These are phyloP conservation scores for Cardiospermum halicacabum DNA, from an alignment of 345 rosid genomes.

Conservation along the genomic window DNA sequence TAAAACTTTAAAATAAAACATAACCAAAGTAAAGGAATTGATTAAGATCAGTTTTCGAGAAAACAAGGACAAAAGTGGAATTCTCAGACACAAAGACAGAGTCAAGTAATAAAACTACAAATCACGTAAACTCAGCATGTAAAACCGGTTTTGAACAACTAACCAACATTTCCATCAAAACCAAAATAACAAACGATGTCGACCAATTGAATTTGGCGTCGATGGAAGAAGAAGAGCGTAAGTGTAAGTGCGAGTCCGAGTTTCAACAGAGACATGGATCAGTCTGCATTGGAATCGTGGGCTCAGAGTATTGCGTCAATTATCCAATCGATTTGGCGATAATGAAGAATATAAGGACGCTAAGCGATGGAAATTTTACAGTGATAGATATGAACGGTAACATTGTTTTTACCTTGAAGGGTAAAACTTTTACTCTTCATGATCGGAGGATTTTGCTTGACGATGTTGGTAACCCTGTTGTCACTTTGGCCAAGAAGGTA, in stretches of 20 bases:
- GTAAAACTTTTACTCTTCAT: conserved; percentile 14
- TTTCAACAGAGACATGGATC: no score
- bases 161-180: no score
- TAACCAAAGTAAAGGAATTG: no score
- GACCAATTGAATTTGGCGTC: no score
- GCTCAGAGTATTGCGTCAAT: conserved; percentile 17
- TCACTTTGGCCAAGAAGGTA: conserved; percentile 8
- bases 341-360: conserved; percentile 13
- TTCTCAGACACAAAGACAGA: not conserved
- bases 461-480: conserved; percentile 14
- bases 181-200: no score
- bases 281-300: conserved; percentile 15
- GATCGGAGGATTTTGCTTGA: conserved; percentile 17
- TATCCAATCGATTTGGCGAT: conserved; percentile 23
- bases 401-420: conserved; percentile 23
- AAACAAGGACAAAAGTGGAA: not conserved
- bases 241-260: no score
- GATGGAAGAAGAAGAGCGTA: no score
- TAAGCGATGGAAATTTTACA: conserved; percentile 13
- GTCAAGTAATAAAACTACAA: no score
- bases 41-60: no score
- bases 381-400: conserved; percentile 21
- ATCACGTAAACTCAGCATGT: not conserved
- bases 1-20: no score
- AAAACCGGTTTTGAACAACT: not conserved